A percentile compares a stretch with the other conserved stretches of the same genome.
Conservation (phyloP, 306 rosid species). For the Pyrus pyrifolia region DNA sequence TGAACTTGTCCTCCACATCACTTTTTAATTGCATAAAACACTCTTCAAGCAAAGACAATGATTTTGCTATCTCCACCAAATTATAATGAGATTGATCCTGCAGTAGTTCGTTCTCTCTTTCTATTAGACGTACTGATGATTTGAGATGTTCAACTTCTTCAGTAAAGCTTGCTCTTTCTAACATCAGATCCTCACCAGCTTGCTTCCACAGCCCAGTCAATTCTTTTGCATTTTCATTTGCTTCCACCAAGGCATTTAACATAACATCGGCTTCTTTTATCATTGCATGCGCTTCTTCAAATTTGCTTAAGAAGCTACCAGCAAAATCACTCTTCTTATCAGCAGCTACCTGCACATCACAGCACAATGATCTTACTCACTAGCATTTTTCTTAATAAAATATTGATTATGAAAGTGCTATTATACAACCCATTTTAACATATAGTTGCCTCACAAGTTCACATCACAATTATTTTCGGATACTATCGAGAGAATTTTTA, state of each 20-base stretch:
- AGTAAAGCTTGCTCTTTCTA: constrained; percentile 50
- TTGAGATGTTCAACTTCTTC: constrained; percentile 60
- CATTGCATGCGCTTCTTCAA: constrained; percentile 66
- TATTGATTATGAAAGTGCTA: neutral
- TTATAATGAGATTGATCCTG: constrained; percentile 41
- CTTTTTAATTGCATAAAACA: constrained; percentile 52
- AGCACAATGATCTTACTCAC: constrained; percentile 10
- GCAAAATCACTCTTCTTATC: constrained; percentile 26
- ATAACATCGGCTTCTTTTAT: constrained; percentile 77
- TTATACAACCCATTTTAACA: neutral
- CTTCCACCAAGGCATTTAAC: constrained; percentile 69
- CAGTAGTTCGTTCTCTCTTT: constrained; percentile 47
- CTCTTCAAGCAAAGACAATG: constrained; percentile 50
- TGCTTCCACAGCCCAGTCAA: constrained; percentile 60
- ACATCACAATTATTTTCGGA: neutral
- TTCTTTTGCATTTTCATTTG: constrained; percentile 67
- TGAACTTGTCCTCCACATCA: constrained; percentile 53
- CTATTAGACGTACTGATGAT: constrained; percentile 39
- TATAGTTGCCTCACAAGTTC: neutral
- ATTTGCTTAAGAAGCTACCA: constrained; percentile 44
- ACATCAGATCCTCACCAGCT: constrained; percentile 49
- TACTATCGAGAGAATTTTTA: neutral
- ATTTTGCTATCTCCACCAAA: constrained; percentile 51
- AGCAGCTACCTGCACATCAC: constrained; percentile 38
- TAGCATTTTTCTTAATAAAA: neutral